Evolutionary conservation across 2,329 filamentous ascomycete species (phyloP).

Genomic region (Cadophora malorum): DNA sequence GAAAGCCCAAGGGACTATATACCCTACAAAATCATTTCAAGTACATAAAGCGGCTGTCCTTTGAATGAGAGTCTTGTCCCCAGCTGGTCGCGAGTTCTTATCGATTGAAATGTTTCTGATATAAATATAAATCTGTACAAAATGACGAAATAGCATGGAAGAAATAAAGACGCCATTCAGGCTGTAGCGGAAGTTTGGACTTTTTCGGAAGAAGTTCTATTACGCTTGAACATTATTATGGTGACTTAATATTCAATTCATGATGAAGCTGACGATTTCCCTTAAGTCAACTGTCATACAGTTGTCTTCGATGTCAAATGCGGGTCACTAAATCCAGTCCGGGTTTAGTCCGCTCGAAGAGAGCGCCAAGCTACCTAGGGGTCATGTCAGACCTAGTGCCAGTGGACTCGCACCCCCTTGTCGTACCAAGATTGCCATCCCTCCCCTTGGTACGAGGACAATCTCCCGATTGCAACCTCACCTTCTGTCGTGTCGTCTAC

Average conservation of each 20-base stretch:
- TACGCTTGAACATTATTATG: neutral
- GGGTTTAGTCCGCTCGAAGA: constrained; percentile 7
- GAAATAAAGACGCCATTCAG: neutral
- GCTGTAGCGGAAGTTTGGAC: neutral
- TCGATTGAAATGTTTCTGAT: neutral
- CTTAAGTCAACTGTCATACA: neutral
- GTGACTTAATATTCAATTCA: neutral
- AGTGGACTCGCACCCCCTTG: constrained; percentile 3
- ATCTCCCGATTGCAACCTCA: constrained; percentile 3
- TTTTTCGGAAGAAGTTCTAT: neutral
- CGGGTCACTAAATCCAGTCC: constrained; percentile 2
- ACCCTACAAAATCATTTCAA: neutral
- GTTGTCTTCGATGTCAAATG: neutral
- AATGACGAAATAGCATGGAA: neutral
- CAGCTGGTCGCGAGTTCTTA: neutral
- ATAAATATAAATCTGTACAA: neutral
- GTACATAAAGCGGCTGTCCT: neutral
- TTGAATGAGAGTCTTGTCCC: neutral
- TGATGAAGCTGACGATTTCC: neutral
- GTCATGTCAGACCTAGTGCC: neutral
- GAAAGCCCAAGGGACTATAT: neutral
- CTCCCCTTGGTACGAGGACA: constrained; percentile 7
- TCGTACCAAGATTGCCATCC: constrained; percentile 1
- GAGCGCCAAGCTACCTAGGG: neutral
- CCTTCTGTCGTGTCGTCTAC: neutral